Evolutionary conservation across 306 rosid genomes (phyloP).

Genomic region (Corylus avellana): DNA sequence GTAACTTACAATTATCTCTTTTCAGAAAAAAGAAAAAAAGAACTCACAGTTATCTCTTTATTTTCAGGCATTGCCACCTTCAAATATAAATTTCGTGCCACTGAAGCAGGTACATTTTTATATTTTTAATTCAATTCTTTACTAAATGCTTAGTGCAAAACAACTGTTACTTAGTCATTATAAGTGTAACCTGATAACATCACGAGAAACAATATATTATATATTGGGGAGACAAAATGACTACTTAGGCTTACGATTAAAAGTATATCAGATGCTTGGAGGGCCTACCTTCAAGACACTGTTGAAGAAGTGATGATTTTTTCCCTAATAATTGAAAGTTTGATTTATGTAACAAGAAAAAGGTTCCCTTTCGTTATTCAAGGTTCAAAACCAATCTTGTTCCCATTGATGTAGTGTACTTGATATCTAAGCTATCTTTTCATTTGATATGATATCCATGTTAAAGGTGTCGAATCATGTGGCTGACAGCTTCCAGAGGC

Average conservation of each 20-base stretch:
- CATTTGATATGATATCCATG: neutral
- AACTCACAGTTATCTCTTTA: conserved; percentile 23
- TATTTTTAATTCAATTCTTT: conserved; percentile 16
- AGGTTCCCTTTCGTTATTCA: neutral
- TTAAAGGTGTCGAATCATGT: neutral
- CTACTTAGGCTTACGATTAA: neutral
- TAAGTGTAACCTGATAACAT: neutral
- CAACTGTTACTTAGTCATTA: neutral
- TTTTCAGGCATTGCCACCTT: conserved; percentile 85
- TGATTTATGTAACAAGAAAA: neutral
- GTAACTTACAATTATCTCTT: conserved; percentile 18
- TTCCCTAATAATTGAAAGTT: neutral
- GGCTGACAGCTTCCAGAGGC: neutral
- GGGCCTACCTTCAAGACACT: neutral
- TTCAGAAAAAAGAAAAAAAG: too few species aligned
- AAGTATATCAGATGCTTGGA: neutral
- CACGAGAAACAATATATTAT: neutral
- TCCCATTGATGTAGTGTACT: neutral
- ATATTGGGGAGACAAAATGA: neutral
- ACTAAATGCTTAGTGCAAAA: neutral
- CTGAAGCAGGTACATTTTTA: conserved; percentile 69
- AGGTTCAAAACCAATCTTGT: neutral
- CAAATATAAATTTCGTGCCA: conserved; percentile 74
- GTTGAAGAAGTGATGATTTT: neutral
- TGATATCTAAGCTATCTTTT: neutral